Conservation (phyloP, 2,329 filamentous ascomycete genomes). For the Helminthosporium solani region DNA sequence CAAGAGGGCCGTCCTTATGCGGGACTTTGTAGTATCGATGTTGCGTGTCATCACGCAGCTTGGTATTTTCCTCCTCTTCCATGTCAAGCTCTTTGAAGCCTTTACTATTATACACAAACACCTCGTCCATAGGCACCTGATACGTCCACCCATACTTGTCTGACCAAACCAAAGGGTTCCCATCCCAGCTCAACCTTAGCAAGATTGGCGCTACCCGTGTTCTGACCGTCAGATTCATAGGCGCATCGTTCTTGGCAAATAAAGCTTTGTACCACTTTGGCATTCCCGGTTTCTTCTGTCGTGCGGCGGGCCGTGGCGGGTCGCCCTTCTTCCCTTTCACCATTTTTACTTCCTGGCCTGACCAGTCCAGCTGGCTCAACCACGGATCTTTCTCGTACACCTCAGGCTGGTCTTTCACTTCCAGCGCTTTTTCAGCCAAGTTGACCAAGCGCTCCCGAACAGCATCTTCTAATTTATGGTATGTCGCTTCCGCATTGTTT, state of each 20-base stretch:
- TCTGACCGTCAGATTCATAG: slow-evolving; percentile 78
- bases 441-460: slow-evolving; percentile 73
- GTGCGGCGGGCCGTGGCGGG: slow-evolving; percentile 70
- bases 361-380: slow-evolving; percentile 93
- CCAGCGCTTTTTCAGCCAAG: slow-evolving; percentile 74
- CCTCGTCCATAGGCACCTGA: slow-evolving; percentile 65
- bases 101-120: slow-evolving; percentile 65
- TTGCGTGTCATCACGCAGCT: slow-evolving; percentile 64
- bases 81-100: slow-evolving; percentile 76
- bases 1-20: slow-evolving; percentile 87
- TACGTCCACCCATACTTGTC: slow-evolving; percentile 94
- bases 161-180: slow-evolving; percentile 87
- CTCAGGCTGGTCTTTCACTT: slow-evolving; percentile 67
- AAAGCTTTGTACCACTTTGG: slow-evolving; percentile 95
- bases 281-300: slow-evolving; percentile 93
- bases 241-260: slow-evolving; percentile 66
- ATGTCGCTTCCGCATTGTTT: slow-evolving; percentile 79
- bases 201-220: slow-evolving; percentile 85
- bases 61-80: slow-evolving; percentile 66
- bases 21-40: slow-evolving; percentile 88
- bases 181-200: slow-evolving; percentile 83
- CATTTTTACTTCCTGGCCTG: slow-evolving; percentile 87
- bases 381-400: slow-evolving; percentile 81
- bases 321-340: slow-evolving; percentile 83
- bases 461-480: slow-evolving; percentile 72